Evolutionary conservation across 208 protist genomes (phyloP).

Genomic region (Angomonas deanei): DNA sequence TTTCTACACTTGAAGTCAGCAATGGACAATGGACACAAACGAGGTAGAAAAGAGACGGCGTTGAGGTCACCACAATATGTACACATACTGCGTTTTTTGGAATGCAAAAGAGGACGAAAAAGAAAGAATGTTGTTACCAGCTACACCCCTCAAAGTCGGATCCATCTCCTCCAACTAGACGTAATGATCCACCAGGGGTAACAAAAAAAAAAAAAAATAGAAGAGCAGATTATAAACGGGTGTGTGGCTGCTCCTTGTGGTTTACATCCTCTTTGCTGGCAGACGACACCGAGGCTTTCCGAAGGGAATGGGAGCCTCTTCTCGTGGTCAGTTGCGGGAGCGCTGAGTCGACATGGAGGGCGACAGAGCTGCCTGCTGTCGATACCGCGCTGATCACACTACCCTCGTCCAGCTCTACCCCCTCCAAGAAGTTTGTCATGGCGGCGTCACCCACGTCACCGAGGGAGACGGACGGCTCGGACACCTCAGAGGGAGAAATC

Average conservation of each 20-base stretch:
- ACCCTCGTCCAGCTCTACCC: background rate
- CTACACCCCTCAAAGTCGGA: no score
- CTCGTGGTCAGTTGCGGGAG: background rate
- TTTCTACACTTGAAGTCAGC: background rate
- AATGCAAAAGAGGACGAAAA: no score
- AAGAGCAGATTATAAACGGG: no score
- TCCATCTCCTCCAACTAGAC: no score
- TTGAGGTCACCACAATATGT: no score
- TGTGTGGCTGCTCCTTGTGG: no score
- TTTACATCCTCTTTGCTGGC: no score
- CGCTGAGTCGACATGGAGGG: no score
- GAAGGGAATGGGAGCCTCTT: background rate
- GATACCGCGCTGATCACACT: background rate
- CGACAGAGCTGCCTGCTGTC: conserved; percentile 1
- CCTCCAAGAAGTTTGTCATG: background rate
- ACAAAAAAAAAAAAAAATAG: conserved; percentile 13
- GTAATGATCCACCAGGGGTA: background rate
- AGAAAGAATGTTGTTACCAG: no score
- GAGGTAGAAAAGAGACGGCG: background rate
- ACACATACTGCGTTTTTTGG: no score
- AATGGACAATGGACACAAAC: background rate
- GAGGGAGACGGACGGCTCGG: background rate
- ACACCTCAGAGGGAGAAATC: background rate
- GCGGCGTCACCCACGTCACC: background rate
- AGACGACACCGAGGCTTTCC: background rate